Evolutionary conservation across 1,284 basidiomycete genomes (phyloP).

Genomic region (Vanrija sp.): DNA sequence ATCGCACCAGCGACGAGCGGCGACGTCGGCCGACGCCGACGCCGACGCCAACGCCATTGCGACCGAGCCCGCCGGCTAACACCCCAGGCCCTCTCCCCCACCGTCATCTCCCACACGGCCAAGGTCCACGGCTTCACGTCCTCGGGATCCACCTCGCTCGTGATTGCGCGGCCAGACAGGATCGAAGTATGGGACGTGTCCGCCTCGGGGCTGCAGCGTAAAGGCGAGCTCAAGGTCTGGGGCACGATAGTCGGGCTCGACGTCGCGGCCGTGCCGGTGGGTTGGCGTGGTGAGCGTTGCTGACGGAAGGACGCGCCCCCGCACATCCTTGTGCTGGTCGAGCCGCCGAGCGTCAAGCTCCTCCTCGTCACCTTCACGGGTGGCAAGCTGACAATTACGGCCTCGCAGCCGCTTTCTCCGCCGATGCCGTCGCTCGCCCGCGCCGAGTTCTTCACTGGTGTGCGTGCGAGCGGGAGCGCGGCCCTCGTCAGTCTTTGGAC

Average conservation of each 20-base stretch:
- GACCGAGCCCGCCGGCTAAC: too few relatives aligned
- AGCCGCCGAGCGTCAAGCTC: slow-evolving; percentile 43
- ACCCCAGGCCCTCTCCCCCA: slow-evolving; percentile 45
- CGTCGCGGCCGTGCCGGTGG: slow-evolving; percentile 28
- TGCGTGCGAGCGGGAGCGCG: slow-evolving; percentile 27
- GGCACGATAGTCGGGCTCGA: slow-evolving; percentile 43
- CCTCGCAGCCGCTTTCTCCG: slow-evolving; percentile 27
- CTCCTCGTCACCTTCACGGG: slow-evolving; percentile 33
- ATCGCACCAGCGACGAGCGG: too few relatives aligned
- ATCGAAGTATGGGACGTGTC: slow-evolving; percentile 44
- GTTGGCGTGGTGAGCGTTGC: slow-evolving; percentile 4
- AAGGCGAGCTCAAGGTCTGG: slow-evolving; percentile 39
- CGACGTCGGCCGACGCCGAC: too few relatives aligned
- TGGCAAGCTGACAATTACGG: slow-evolving; percentile 30
- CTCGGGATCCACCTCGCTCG: slow-evolving; percentile 26
- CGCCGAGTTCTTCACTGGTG: slow-evolving; percentile 45
- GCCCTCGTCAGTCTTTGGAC: slow-evolving; percentile 45
- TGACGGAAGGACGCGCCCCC: slow-evolving; percentile 33
- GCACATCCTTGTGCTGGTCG: slow-evolving; percentile 40
- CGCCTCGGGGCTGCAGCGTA: slow-evolving; percentile 26
- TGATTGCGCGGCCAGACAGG: slow-evolving; percentile 42
- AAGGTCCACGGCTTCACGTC: slow-evolving; percentile 29
- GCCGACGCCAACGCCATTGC: neutral
- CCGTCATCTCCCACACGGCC: slow-evolving; percentile 40
- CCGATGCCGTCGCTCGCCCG: slow-evolving; percentile 36